phyloP scores from a whole-genome alignment of 345 rosid species.

The Bruguiera gymnorhiza region DNA sequence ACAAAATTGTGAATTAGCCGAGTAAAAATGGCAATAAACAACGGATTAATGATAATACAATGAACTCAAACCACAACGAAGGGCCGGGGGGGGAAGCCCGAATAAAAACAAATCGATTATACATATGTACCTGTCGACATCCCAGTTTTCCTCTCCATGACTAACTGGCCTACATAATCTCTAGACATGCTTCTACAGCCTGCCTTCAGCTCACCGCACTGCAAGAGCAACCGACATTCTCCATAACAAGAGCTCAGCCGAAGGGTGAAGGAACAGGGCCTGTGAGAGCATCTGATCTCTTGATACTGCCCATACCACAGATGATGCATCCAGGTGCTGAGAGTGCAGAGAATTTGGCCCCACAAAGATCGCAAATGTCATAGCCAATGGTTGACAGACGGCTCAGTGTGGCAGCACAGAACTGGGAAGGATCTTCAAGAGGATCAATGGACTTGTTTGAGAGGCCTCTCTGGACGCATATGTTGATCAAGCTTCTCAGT shows the following conservation, averaged over 20 bases:
- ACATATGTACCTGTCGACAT: conserved; percentile 15
- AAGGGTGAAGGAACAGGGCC: conserved; percentile 85
- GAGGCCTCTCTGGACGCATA: conserved; percentile 82
- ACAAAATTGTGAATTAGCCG: conserved; percentile 17
- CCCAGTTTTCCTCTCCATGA: conserved; percentile 7
- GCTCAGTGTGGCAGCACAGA: conserved; percentile 92
- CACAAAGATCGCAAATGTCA: conserved; percentile 93
- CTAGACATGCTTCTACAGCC: not conserved
- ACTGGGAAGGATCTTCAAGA: conserved; percentile 88
- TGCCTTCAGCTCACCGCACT: too few species aligned
- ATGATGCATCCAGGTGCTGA: conserved; percentile 90
- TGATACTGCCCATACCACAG: conserved; percentile 96
- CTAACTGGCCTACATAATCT: not conserved
- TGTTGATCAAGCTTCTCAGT: conserved; percentile 75
- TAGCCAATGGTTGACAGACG: conserved; percentile 94
- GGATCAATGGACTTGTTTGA: conserved; percentile 96
- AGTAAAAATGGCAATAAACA: conserved; percentile 6
- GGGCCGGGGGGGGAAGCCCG: not conserved
- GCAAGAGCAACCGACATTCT: not conserved
- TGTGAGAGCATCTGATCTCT: conserved; percentile 81
- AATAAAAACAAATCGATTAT: conserved; percentile 19
- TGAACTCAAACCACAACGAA: not conserved
- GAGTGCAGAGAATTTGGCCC: conserved; percentile 89
- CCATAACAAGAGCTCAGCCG: conserved; percentile 42
- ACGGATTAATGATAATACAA: conserved; percentile 6